Percentiles rank a stretch among this genome's conserved stretches.
These are phyloP conservation scores for Metarhizium album DNA, from an alignment of 2,329 filamentous ascomycete genomes.

Conservation along the genomic window DNA sequence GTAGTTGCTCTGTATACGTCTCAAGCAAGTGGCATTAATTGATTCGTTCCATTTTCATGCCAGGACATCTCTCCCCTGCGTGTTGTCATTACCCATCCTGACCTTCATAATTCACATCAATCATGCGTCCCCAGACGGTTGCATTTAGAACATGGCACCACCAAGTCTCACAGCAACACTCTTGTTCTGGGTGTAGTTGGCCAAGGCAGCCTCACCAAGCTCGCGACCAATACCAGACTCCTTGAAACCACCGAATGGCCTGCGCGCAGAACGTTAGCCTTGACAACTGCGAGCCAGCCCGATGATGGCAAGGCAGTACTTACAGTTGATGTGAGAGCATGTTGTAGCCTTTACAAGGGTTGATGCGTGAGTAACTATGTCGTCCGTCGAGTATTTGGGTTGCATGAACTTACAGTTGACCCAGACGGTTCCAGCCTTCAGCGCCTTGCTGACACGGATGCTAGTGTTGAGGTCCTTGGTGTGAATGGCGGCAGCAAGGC, in stretches of 20 bases:
- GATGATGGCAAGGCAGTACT: neutral
- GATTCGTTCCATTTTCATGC: neutral
- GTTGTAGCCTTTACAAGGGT: constrained; percentile 42
- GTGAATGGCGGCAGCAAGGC: constrained; percentile 74
- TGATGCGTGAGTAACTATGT: constrained; percentile 1
- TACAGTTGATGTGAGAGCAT: constrained; percentile 19
- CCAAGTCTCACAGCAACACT: constrained; percentile 41
- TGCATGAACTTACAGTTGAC: constrained; percentile 31
- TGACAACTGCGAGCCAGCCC: neutral
- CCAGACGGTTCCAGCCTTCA: constrained; percentile 61
- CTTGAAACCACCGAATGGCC: constrained; percentile 67
- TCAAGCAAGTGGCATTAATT: neutral
- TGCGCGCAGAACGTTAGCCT: constrained; percentile 20
- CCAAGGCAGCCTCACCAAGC: constrained; percentile 55
- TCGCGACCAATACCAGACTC: constrained; percentile 70
- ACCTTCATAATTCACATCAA: neutral
- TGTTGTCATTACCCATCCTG: neutral
- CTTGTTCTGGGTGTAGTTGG: constrained; percentile 61
- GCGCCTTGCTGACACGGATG: constrained; percentile 63
- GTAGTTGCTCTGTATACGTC: neutral
- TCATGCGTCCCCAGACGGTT: neutral
- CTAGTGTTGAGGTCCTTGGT: constrained; percentile 75
- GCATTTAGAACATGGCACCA: constrained; percentile 13
- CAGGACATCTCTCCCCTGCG: neutral
- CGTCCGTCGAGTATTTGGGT: neutral